Conservation (phyloP, 2,329 filamentous ascomycete genomes). For the Talaromyces funiculosus region DNA sequence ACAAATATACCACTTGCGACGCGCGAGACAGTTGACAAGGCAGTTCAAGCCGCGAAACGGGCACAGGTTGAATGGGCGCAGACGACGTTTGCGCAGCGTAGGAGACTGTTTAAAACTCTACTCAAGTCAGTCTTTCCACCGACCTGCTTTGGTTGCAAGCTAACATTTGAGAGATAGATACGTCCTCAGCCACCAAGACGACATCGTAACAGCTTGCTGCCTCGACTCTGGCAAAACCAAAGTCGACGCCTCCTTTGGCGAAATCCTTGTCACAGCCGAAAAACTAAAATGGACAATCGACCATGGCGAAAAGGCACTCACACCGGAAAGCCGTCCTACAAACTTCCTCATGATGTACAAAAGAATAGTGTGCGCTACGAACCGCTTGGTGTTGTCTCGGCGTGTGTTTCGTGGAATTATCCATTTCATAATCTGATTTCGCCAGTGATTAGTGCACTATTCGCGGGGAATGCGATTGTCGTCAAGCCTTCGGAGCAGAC, state of each 20-base stretch:
- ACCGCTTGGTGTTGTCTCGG: constrained; percentile 85
- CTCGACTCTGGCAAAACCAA: constrained; percentile 95
- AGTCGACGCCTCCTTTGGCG: constrained; percentile 87
- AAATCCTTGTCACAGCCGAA: constrained; percentile 89
- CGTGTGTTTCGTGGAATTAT: constrained; percentile 96
- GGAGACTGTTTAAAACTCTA: constrained; percentile 73
- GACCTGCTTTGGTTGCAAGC: not conserved
- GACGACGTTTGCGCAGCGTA: constrained; percentile 71
- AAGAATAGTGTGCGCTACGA: constrained; percentile 85
- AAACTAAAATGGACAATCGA: constrained; percentile 91
- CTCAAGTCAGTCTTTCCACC: constrained; percentile 49
- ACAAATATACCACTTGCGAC: constrained; percentile 61
- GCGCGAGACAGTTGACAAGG: constrained; percentile 69
- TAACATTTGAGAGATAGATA: constrained; percentile 42
- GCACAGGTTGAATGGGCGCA: constrained; percentile 73
- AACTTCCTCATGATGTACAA: constrained; percentile 96
- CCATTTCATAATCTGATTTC: constrained; percentile 93
- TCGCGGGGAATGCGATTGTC: constrained; percentile 84
- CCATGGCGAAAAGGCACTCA: constrained; percentile 78
- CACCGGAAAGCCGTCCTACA: constrained; percentile 67
- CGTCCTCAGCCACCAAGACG: constrained; percentile 80
- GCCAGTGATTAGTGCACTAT: constrained; percentile 83
- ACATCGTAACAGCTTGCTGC: constrained; percentile 78
- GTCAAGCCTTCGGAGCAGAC: constrained; percentile 95
- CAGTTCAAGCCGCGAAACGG: constrained; percentile 64